Evolutionary conservation across 1,284 basidiomycete species (phyloP), one percentile per base, ranked within the genome.

Genomic region (Papiliotrema laurentii): DNA sequence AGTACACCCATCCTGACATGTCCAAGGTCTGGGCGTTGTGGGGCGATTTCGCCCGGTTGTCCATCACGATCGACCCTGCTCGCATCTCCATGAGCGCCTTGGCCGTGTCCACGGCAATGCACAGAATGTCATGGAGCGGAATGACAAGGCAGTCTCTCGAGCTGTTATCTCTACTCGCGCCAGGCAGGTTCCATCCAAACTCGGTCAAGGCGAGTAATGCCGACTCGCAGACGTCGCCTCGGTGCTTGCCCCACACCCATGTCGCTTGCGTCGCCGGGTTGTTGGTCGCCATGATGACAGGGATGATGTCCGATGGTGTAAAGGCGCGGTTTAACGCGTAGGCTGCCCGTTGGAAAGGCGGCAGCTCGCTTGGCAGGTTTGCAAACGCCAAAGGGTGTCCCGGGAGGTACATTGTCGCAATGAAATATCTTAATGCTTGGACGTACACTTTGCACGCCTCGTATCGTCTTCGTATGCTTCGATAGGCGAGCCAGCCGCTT

Each of bases 81-180:
- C 68, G 61, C 41, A 58, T 54, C 34, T 72, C 69, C 56, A 72
- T 64, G 3, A 70, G 53, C 0, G 58, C 46, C 41, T 72, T 70
- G 26, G 63, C 51, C 4, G 51, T 50, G 31, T 72, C 69, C 16
- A 69, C 63, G 2, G 56, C 55, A 35, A 64, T 54, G 10, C 57
- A 59, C 3, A 64, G 51, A 7, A 58, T 39, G 3, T 68, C 66
- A 51, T 70, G 66, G 2, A 64, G 35, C 0, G 66, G 66, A 3
- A 61, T 18, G 25, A 67, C n/a, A n/a, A n/a, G n/a, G n/a, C n/a
- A 39, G 9, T 34, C 46, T 10, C 50, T 24, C 30, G 16, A 16
- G 3, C 39, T 47, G 39, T 9, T 48, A 38, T 13, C 21, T 14
- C 11, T 16, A 5, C 30, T 13, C 7, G 11, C 41, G 10, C 41